Base-by-base conservation (phyloP, 139 green algal species). In the Picochlorum sp. region DNA sequence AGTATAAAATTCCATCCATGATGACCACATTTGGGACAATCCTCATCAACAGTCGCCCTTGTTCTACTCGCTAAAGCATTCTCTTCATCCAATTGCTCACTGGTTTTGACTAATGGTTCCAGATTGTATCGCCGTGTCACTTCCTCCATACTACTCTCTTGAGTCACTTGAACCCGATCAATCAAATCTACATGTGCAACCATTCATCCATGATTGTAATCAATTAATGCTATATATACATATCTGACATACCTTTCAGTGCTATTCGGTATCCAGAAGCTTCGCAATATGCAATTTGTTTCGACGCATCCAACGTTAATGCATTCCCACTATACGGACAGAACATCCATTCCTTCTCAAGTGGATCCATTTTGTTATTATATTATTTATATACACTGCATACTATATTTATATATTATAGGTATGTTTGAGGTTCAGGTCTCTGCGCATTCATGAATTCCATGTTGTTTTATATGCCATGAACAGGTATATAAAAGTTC, bases 1-100 rank as follows among this genome's bases (percentile, higher is more conserved):
- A 3, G 90, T 96, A 79, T 94, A 94, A 75, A 85, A 96, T 66
- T 95, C 86, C 60, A 96, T 54, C 2, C 75, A 5, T 69, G 69
- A 61, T 91, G 68, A 3, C 79, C 75, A 70, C 90, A 96, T 30
- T 86, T 79, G 4, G 81, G 80, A 79, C 90, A 96, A 6, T 70
- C 61, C 66, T 96, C 90, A 67, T 96, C 77, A 49, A 80, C 67
- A 44, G 71, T 81, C 1, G 60, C 55, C 61, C 47, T 70, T 11
- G 49, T 63, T 18, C 34, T 62, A 56, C 23, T 21, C 11, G 76
- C 21, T 49, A 85, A 57, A 16, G 56, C 56, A 62, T 79, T 51
- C 54, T 91, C 76, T 51, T 83, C 55, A 16, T 87, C 70, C 11
- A 52, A 45, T 26, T 34, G 50, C 62, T 67, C 56, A 45, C 21